Conservation (phyloP, 2,329 filamentous ascomycete genomes). For the Fusarium keratoplasticum region DNA sequence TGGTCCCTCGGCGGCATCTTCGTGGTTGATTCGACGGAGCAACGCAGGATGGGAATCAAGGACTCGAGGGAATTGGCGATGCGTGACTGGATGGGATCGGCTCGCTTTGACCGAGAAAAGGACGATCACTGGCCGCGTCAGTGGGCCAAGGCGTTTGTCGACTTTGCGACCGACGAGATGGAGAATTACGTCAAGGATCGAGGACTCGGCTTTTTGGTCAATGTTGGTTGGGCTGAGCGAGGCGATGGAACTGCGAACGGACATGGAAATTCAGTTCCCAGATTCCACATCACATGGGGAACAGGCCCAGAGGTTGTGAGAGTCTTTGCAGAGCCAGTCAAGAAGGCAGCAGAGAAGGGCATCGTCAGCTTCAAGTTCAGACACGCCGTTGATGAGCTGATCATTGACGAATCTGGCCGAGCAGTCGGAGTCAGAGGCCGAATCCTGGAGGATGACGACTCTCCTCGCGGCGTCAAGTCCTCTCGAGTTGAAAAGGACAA, state of each 20-base stretch:
- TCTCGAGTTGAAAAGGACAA: slow-evolving; percentile 59
- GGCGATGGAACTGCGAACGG: slow-evolving; percentile 66
- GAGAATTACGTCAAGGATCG: slow-evolving; percentile 66
- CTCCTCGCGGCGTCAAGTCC: slow-evolving; percentile 63
- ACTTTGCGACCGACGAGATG: slow-evolving; percentile 70
- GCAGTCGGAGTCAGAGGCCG: slow-evolving; percentile 65
- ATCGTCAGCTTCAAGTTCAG: slow-evolving; percentile 67
- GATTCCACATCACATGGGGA: slow-evolving; percentile 73
- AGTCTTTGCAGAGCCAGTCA: slow-evolving; percentile 67
- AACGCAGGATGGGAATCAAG: slow-evolving; percentile 68
- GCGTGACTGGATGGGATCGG: slow-evolving; percentile 69
- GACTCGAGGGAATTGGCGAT: slow-evolving; percentile 68
- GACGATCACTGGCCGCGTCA: slow-evolving; percentile 69
- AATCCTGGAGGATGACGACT: slow-evolving; percentile 63
- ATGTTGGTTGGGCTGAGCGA: slow-evolving; percentile 71
- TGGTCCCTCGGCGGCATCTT: slow-evolving; percentile 74
- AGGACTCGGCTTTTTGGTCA: slow-evolving; percentile 64
- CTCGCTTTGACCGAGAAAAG: slow-evolving; percentile 66
- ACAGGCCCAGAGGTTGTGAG: slow-evolving; percentile 70
- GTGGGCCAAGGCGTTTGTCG: slow-evolving; percentile 73
- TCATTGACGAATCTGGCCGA: slow-evolving; percentile 64
- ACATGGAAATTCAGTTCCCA: slow-evolving; percentile 71
- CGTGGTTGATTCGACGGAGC: slow-evolving; percentile 67
- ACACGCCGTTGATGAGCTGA: slow-evolving; percentile 67
- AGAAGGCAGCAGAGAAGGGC: slow-evolving; percentile 63